Evolutionary conservation across 1,284 basidiomycete genomes (phyloP).

Genomic region (Apiotrichum gracile): DNA sequence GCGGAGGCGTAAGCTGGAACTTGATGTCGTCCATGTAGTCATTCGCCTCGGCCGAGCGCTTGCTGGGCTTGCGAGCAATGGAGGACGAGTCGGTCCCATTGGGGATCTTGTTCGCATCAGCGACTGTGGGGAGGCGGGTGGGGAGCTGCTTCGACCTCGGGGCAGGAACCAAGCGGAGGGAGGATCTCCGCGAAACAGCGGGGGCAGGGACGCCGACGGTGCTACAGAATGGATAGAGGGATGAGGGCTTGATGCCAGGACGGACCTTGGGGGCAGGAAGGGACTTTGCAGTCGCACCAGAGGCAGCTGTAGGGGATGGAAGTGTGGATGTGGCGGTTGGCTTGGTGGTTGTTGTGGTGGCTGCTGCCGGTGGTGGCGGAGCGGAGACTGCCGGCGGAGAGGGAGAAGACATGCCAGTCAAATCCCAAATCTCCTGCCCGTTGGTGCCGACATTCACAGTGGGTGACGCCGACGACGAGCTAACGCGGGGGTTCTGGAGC

Average conservation of each 20-base stretch:
- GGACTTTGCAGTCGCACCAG: no score
- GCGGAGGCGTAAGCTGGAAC: neutral
- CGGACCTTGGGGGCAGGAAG: no score
- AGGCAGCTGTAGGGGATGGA: no score
- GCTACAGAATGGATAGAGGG: neutral
- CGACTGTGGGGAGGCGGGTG: neutral
- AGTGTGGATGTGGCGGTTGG: no score
- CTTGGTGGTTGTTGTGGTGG: no score
- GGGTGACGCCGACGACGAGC: no score
- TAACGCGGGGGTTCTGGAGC: no score
- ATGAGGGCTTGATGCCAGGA: neutral
- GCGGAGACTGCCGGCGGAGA: no score
- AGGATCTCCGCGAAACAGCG: neutral
- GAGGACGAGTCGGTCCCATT: slow-evolving; percentile 1
- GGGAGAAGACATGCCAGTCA: no score
- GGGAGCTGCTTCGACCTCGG: neutral
- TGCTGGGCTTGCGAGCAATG: neutral
- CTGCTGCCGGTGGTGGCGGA: no score
- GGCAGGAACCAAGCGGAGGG: neutral
- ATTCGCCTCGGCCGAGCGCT: neutral
- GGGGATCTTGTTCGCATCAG: neutral
- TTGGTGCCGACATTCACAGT: no score
- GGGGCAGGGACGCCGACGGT: neutral
- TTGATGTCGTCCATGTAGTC: neutral
- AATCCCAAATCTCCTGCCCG: no score